These are phyloP conservation scores for Ogataea neopini DNA, from an alignment of 805 yeast genomes.

Conservation along the genomic window DNA sequence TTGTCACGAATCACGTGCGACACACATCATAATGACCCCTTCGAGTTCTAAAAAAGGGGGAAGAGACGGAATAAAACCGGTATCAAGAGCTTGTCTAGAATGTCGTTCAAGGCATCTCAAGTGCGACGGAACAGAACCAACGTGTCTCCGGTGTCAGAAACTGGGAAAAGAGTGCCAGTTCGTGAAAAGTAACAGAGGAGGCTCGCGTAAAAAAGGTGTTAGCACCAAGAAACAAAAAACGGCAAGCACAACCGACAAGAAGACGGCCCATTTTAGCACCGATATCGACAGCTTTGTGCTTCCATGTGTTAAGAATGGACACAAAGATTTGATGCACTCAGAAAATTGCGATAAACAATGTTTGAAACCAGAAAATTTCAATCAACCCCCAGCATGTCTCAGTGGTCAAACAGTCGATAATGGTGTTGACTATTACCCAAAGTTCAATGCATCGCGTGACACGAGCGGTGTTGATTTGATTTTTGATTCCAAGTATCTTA, in stretches of 20 bases:
- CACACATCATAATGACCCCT: not conserved
- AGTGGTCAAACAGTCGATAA: constrained; percentile 7
- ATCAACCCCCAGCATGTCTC: constrained; percentile 34
- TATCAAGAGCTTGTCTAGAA: constrained; percentile 51
- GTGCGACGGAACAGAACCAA: constrained; percentile 50
- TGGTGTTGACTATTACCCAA: constrained; percentile 31
- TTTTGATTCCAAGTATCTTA: constrained; percentile 26
- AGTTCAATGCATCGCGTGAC: constrained; percentile 34
- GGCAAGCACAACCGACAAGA: not conserved
- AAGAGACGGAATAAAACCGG: constrained; percentile 35
- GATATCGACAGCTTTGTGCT: constrained; percentile 24
- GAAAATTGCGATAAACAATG: constrained; percentile 31
- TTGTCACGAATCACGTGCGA: not conserved
- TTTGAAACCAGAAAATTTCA: constrained; percentile 27
- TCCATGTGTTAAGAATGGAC: constrained; percentile 34
- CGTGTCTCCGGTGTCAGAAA: constrained; percentile 44
- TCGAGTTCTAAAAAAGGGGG: constrained; percentile 4
- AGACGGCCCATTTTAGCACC: not conserved
- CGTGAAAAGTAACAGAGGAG: constrained; percentile 55
- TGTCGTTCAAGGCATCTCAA: constrained; percentile 52
- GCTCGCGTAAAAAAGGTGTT: constrained; percentile 52
- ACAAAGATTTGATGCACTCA: constrained; percentile 20
- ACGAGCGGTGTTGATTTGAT: constrained; percentile 26
- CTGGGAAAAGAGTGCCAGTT: constrained; percentile 42
- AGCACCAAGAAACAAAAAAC: constrained; percentile 27